These are phyloP conservation scores for Penicillium sp. DNA, from an alignment of 2,329 filamentous ascomycete genomes.

Conservation along the genomic window DNA sequence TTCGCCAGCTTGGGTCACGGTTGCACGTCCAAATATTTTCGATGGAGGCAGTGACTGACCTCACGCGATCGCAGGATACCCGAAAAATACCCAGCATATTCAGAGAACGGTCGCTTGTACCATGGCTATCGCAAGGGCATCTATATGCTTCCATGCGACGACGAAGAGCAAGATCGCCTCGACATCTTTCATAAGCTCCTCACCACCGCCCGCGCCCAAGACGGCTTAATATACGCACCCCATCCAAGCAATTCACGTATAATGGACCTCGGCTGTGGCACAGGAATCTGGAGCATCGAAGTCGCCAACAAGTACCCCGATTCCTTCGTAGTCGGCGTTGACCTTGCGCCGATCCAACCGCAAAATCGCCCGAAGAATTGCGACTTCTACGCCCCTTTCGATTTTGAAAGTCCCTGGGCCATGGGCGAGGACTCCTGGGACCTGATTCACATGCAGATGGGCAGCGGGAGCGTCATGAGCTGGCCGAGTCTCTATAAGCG, in stretches of 20 bases:
- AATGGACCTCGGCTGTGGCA: constrained; percentile 74
- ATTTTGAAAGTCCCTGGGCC: constrained; percentile 76
- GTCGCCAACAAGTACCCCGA: constrained; percentile 68
- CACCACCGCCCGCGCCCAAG: constrained; percentile 57
- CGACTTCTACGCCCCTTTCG: constrained; percentile 64
- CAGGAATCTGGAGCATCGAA: constrained; percentile 87
- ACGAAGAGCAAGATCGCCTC: constrained; percentile 72
- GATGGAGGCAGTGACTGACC: not conserved
- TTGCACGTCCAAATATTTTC: not conserved
- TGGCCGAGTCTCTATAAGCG: constrained; percentile 75
- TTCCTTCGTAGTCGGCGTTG: constrained; percentile 60
- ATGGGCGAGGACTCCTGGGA: constrained; percentile 70
- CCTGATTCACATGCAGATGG: constrained; percentile 77
- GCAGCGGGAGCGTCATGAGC: constrained; percentile 71
- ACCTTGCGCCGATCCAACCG: constrained; percentile 63
- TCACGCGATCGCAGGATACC: constrained; percentile 25
- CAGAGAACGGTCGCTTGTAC: constrained; percentile 69
- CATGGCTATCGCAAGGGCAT: constrained; percentile 65
- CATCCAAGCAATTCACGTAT: constrained; percentile 48
- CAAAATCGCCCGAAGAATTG: constrained; percentile 68
- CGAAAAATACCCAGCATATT: constrained; percentile 45
- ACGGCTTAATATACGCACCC: constrained; percentile 44
- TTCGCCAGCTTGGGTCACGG: not conserved
- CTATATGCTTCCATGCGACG: constrained; percentile 76
- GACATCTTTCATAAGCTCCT: constrained; percentile 82